phyloP scores from a whole-genome alignment of 2,329 filamentous ascomycete species.

The Claviceps digitariae region DNA sequence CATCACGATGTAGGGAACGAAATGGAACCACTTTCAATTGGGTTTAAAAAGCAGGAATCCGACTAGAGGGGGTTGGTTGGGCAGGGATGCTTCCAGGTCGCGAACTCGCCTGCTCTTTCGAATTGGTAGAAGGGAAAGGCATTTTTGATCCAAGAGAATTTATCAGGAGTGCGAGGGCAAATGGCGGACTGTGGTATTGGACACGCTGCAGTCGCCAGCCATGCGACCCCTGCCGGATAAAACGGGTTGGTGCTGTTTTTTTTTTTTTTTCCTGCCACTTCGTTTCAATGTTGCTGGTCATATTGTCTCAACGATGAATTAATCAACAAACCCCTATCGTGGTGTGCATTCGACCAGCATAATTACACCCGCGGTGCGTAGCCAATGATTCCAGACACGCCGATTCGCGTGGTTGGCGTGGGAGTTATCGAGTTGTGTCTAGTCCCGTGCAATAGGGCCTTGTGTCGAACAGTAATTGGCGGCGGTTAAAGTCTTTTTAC shows the following conservation, averaged over 20 bases:
- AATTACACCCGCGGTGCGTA: background rate
- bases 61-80: background rate
- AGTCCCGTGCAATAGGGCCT: background rate
- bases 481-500: background rate
- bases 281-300: background rate
- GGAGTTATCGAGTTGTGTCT: background rate
- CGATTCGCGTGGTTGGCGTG: background rate
- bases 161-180: background rate
- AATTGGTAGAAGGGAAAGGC: background rate
- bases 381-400: background rate
- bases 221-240: slow-evolving; percentile 1
- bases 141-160: background rate
- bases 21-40: background rate
- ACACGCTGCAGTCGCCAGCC: background rate
- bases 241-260: background rate
- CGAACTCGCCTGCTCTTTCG: background rate
- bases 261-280: background rate
- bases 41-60: background rate
- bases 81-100: background rate
- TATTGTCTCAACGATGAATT: background rate
- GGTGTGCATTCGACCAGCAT: background rate
- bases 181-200: background rate
- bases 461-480: background rate
- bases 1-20: background rate
- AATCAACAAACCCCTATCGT: background rate